Percentiles rank a stretch among this genome's conserved stretches.
These are phyloP conservation scores for Harringtonia aguacate DNA, from an alignment of 2,329 filamentous ascomycete species.

Conservation along the genomic window DNA sequence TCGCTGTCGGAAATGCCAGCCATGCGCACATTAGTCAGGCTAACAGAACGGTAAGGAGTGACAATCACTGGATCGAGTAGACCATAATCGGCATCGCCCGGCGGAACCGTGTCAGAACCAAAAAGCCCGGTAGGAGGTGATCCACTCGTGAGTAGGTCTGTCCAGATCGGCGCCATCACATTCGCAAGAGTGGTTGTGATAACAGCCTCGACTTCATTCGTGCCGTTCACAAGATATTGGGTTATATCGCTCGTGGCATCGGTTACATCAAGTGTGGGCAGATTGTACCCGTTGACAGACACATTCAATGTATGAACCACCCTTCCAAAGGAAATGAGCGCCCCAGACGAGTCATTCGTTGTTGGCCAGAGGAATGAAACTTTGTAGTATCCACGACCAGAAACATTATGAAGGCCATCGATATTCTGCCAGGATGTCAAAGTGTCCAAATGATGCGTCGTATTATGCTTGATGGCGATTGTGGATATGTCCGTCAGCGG, in stretches of 20 bases:
- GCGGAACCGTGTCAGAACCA: constrained; percentile 1
- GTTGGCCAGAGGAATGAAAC: not conserved
- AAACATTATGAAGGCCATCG: constrained; percentile 5
- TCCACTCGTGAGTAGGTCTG: not conserved
- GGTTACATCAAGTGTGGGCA: constrained; percentile 6
- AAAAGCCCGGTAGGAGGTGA: not conserved
- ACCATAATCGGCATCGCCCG: constrained; percentile 1
- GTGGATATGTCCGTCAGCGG: not conserved
- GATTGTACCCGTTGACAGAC: constrained; percentile 2
- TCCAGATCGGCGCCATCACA: constrained; percentile 4
- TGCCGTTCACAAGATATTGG: not conserved
- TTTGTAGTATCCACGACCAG: constrained; percentile 6
- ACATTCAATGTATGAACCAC: constrained; percentile 4
- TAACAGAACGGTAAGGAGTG: constrained; percentile 2
- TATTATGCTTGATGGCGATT: constrained; percentile 1
- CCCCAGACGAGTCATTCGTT: not conserved
- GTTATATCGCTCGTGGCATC: constrained; percentile 2
- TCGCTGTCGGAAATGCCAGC: too few species aligned
- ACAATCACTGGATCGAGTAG: not conserved
- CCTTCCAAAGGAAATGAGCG: constrained; percentile 6
- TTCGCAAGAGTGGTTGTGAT: constrained; percentile 6
- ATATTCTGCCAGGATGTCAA: constrained; percentile 5
- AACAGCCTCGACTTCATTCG: constrained; percentile 3
- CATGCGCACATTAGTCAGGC: too few species aligned
- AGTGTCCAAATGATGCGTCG: constrained; percentile 1